A percentile compares a stretch with the other conserved stretches of the same genome.
Evolutionary conservation across 257 asterid species (phyloP).

Genomic region (Agastache rugosa): DNA sequence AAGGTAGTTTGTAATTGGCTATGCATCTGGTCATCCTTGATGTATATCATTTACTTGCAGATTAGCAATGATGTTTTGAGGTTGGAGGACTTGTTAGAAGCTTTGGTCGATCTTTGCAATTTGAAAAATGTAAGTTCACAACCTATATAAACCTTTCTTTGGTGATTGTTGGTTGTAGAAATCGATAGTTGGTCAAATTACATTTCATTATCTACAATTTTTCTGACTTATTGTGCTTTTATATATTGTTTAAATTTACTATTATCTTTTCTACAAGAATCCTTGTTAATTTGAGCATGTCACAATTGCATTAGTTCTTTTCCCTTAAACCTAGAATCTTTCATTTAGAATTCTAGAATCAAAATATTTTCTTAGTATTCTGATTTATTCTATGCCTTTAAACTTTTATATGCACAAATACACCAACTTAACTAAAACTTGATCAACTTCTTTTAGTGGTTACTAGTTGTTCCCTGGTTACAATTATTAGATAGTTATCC

Average conservation of each 20-base stretch:
- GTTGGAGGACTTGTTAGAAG: constrained; percentile 68
- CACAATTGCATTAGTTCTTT: background rate
- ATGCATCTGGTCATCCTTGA: constrained; percentile 19
- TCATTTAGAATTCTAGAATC: constrained; percentile 10
- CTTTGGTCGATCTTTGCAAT: constrained; percentile 74
- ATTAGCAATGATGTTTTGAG: constrained; percentile 57
- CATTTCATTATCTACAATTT: constrained; percentile 14
- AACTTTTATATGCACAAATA: constrained; percentile 6
- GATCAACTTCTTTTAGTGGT: constrained; percentile 8
- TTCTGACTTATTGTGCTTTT: constrained; percentile 18
- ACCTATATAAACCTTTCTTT: constrained; percentile 18
- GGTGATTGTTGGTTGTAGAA: constrained; percentile 25
- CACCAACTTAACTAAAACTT: background rate
- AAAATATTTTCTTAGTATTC: background rate
- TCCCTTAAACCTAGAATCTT: background rate
- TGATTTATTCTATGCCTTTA: background rate
- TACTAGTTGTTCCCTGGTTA: background rate
- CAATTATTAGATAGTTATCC: background rate
- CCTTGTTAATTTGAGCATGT: constrained; percentile 1
- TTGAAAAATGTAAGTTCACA: constrained; percentile 68
- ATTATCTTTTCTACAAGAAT: constrained; percentile 8
- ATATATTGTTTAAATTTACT: constrained; percentile 10
- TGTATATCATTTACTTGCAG: constrained; percentile 51
- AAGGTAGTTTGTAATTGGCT: constrained; percentile 3
- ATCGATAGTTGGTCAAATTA: constrained; percentile 20